Percentiles rank a stretch among this genome's conserved stretches.
phyloP scores from a whole-genome alignment of 2,329 filamentous ascomycete species.

The Cadophora luteo-olivacea region DNA sequence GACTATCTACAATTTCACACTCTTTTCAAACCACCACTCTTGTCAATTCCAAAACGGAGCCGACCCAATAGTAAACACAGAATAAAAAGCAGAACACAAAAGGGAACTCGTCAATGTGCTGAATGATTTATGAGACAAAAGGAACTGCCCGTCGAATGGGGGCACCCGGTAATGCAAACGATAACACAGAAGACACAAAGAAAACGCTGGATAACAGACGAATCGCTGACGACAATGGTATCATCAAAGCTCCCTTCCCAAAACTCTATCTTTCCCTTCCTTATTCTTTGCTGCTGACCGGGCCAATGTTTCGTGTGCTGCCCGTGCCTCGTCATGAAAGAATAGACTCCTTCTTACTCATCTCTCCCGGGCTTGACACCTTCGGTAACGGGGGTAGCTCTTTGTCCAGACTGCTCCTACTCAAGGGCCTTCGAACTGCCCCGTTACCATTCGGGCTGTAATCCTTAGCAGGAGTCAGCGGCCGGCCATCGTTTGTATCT shows the following conservation, averaged over 20 bases:
- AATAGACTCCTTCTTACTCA: constrained; percentile 22
- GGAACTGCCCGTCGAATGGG: constrained; percentile 25
- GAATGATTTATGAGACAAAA: constrained; percentile 22
- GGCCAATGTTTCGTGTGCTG: not conserved
- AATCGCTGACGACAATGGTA: constrained; percentile 34
- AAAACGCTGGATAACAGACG: constrained; percentile 24
- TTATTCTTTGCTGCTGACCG: not conserved
- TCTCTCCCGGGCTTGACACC: constrained; percentile 27
- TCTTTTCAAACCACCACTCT: constrained; percentile 12
- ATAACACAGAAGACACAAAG: constrained; percentile 24
- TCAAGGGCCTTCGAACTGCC: constrained; percentile 44
- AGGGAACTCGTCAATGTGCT: constrained; percentile 28
- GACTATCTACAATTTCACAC: constrained; percentile 28
- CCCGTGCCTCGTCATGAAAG: not conserved
- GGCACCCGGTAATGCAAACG: constrained; percentile 18
- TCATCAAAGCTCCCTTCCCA: constrained; percentile 31
- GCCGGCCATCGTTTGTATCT: constrained; percentile 36
- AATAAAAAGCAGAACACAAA: constrained; percentile 18
- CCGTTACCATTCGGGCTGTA: constrained; percentile 30
- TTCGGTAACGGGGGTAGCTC: constrained; percentile 62
- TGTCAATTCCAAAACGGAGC: constrained; percentile 18
- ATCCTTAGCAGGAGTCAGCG: constrained; percentile 37
- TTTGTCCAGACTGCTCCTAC: constrained; percentile 66
- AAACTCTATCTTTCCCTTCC: constrained; percentile 7
- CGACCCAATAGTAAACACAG: constrained; percentile 17